Evolutionary conservation across 2,329 filamentous ascomycete species (phyloP), one percentile per base, ranked within the genome.

Genomic region (Dothideomycetes sp.): DNA sequence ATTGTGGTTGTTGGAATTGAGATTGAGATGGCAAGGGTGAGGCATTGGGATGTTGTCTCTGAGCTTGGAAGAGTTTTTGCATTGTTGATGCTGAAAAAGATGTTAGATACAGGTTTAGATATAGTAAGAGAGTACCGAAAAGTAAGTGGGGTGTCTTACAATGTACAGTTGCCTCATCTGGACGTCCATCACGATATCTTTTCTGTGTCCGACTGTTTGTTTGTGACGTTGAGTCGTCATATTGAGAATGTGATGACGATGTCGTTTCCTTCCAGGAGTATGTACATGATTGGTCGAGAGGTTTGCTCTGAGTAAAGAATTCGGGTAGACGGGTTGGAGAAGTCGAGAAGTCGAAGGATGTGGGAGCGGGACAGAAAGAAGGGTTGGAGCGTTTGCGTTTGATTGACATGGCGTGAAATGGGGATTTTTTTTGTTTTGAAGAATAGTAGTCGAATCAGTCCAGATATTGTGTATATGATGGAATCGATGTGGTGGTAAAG

Each of bases 131-230:
- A n/a, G n/a, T n/a, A n/a, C n/a, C n/a, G 11, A 13, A 42, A 34
- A 50, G 44, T 23, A 19, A 35, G 33, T 28, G 9, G 34, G 12
- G 10, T 8, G 19, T 47, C 63, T 49, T 59, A 77, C 74, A 67
- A 53, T 76, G 70, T 42, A 79, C 65, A 12, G 63, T 56, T 40
- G 67, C 60, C 41, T 76, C 73, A 40, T 74, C 67, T 0, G 75
- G 76, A 31, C 75, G 64, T 51, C 72, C 69, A 53, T 78, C 69
- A 44, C 74, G 65, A 48, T 72, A 67, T 23, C 76, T 61, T 57
- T 80, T 80, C 45, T 70, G 64, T 42, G 76, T 80, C 13, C 76
- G 69, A 46, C 67, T 69, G 49, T 71, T 65, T 31, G 76, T 64
- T 49, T 76, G 49, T 18, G 46, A 35, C 15, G 19, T 28, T 7